These are phyloP conservation scores for Plasmopara viticola DNA, from an alignment of 352 stramenopile genomes.

Conservation along the genomic window DNA sequence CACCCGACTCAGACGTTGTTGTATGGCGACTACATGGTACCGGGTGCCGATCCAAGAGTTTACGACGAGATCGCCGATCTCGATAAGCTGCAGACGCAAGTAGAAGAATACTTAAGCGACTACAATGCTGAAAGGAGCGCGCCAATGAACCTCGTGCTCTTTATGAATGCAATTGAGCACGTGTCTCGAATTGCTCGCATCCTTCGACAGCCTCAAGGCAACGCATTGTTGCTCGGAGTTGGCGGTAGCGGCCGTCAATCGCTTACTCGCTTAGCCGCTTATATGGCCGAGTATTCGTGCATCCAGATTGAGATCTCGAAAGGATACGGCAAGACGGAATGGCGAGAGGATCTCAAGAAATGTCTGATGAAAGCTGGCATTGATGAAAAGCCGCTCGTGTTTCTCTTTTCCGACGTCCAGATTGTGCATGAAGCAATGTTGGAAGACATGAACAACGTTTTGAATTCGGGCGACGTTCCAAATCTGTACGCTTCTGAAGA, in stretches of 20 bases:
- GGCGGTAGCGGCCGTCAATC: constrained; percentile 90
- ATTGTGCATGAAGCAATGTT: constrained; percentile 94
- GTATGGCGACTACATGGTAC: constrained; percentile 91
- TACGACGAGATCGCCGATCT: constrained; percentile 90
- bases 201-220: constrained; percentile 82
- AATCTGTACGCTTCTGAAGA: constrained; percentile 92
- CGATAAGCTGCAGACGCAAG: constrained; percentile 66
- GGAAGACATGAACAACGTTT: constrained; percentile 94
- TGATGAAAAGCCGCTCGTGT: constrained; percentile 89
- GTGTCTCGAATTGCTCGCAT: constrained; percentile 78
- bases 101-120: constrained; percentile 84
- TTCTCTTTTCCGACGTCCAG: constrained; percentile 93
- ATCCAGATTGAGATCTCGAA: constrained; percentile 95
- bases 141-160: constrained; percentile 86
- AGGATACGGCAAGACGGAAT: constrained; percentile 89
- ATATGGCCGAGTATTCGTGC: constrained; percentile 90
- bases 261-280: constrained; percentile 86
- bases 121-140: constrained; percentile 85
- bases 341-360: constrained; percentile 92
- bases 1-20: constrained; percentile 59
- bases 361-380: constrained; percentile 89
- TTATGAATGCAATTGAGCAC: constrained; percentile 86
- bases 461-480: constrained; percentile 93
- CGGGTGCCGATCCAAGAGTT: constrained; percentile 83
- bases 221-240: constrained; percentile 90